A percentile compares a stretch with the other conserved stretches of the same genome.
Evolutionary conservation across 768 basidiomycete species (phyloP).

Genomic region (Serpula lacrymans): DNA sequence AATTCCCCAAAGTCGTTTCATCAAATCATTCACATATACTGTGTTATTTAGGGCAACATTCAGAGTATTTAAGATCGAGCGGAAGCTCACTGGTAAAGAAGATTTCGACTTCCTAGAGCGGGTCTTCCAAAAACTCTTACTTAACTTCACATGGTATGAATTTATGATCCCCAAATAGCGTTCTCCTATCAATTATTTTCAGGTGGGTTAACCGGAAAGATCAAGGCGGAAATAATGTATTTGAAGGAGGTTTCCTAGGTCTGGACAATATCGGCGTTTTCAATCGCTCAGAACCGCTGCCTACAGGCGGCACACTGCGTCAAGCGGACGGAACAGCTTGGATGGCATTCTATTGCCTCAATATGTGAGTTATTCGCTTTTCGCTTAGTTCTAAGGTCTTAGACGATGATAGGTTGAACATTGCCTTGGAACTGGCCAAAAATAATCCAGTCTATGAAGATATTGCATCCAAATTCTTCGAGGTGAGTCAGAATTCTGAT

Average conservation of each 20-base stretch:
- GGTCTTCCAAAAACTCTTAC: slow-evolving; percentile 94
- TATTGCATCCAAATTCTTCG: slow-evolving; percentile 97
- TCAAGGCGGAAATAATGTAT: slow-evolving; percentile 90
- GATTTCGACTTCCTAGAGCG: slow-evolving; percentile 92
- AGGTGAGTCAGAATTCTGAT: slow-evolving; percentile 41
- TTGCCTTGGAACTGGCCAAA: slow-evolving; percentile 96
- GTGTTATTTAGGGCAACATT: slow-evolving; percentile 79
- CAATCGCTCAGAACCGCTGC: slow-evolving; percentile 95
- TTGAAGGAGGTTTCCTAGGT: slow-evolving; percentile 97
- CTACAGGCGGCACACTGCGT: slow-evolving; percentile 89
- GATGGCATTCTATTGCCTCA: slow-evolving; percentile 99
- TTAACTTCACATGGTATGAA: slow-evolving; percentile 95
- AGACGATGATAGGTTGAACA: slow-evolving; percentile 69
- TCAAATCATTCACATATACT: slow-evolving; percentile 1
- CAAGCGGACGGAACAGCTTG: slow-evolving; percentile 99
- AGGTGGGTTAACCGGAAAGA: slow-evolving; percentile 99
- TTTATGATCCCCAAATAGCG: neutral
- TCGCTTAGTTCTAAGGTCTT: neutral
- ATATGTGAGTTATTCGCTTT: slow-evolving; percentile 60
- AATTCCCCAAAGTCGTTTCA: neutral
- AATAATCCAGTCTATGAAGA: slow-evolving; percentile 98
- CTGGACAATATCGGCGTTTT: slow-evolving; percentile 98
- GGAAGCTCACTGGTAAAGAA: slow-evolving; percentile 88
- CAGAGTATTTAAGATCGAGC: slow-evolving; percentile 98
- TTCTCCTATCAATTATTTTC: slow-evolving; percentile 3